These are phyloP conservation scores for Candida dubliniensis DNA, from an alignment of 1,139 yeast species.

Conservation along the genomic window DNA sequence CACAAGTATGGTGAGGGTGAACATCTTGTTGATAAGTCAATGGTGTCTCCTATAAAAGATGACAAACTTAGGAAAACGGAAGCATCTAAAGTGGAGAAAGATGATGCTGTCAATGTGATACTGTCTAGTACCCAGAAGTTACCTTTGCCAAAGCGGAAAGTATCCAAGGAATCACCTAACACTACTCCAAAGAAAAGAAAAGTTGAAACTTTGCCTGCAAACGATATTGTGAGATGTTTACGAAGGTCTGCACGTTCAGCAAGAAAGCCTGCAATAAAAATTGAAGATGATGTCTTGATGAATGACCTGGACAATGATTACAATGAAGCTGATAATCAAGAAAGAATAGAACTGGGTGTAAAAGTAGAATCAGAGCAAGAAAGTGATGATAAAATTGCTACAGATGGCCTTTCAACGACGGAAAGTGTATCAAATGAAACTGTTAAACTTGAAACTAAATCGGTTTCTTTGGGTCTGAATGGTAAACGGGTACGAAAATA, in stretches of 20 bases:
- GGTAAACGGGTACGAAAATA: background rate
- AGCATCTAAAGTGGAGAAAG: background rate
- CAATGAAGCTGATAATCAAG: background rate
- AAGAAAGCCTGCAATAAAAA: background rate
- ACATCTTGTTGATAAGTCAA: background rate
- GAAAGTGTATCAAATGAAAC: too few relatives aligned
- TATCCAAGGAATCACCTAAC: slow-evolving; percentile 1
- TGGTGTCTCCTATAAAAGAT: too few relatives aligned
- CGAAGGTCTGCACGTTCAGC: slow-evolving; percentile 1
- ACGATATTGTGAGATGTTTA: background rate
- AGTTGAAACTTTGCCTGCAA: background rate
- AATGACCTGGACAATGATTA: background rate
- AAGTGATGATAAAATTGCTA: background rate
- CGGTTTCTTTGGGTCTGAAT: background rate
- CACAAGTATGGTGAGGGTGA: background rate
- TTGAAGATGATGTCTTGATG: background rate
- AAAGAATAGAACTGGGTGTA: slow-evolving; percentile 1
- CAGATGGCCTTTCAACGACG: too few relatives aligned
- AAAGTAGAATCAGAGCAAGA: background rate
- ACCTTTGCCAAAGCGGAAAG: slow-evolving; percentile 8
- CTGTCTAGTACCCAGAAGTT: background rate
- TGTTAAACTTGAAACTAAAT: too few relatives aligned
- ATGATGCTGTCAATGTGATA: background rate
- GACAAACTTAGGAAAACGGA: too few relatives aligned
- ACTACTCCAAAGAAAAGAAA: background rate